Evolutionary conservation across 2,329 filamentous ascomycete species (phyloP), one percentile per base, ranked within the genome.

Genomic region (Penicillium vulpinum): DNA sequence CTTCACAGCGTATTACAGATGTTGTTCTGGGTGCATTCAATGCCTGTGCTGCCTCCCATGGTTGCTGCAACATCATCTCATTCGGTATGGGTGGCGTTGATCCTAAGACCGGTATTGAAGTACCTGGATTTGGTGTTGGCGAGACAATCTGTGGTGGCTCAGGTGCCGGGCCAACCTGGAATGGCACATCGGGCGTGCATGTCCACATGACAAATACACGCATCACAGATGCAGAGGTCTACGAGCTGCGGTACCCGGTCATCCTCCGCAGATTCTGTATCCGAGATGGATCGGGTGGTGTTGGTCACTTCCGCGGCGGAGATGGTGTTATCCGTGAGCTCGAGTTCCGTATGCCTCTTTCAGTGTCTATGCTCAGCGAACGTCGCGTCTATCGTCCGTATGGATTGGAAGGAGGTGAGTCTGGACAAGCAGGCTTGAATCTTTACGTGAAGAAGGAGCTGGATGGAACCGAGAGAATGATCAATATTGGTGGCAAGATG

Each of bases 141-240:
- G 90, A 93, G 72, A 92, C 90, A 3, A 91, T 93, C 60, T 87
- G 88, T 0, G 89, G 90, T 39, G 90, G 90, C 1, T 85, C 82
- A 24, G 90, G 89, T 28, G 90, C 89, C 0, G 89, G 89, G 0
- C 82, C 86, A 0, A 79, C 80, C 11, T 92, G 89, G 89, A 79
- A 88, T 59, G 89, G 89, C 28, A 87, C 87, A 11, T 85, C 80
- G 51, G 89, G 88, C 13, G 88, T 92, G 21, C 88, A 92, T 70
- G 88, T 85, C 2, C 89, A 92, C 75, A 91, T 92, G 87, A 93
- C 90, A 8, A 93, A 93, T 72, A 93, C 89, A 1, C 82, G 89
- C 15, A 92, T 92, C 69, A 92, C 90, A 0, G 90, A 93, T 70
- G 81, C 87, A 0, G 90, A 93, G 70, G 83, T 91, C n/a, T 88